Base-by-base conservation (phyloP, 768 basidiomycete species). In the Rhodocollybia butyracea region DNA sequence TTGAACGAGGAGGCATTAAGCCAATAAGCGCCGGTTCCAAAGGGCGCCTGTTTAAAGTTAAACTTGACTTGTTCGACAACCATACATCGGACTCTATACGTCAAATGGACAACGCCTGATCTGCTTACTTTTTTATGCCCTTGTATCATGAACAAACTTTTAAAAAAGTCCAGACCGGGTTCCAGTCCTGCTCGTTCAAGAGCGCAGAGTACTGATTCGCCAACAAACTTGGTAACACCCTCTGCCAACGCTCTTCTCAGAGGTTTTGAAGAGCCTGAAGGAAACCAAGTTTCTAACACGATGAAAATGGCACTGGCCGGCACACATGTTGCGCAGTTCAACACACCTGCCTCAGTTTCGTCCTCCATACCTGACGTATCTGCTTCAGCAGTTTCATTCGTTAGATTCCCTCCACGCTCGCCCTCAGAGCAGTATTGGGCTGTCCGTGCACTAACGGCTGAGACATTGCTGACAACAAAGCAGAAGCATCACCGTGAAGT, bases 341-440 rank as follows among this genome's bases (percentile, higher is more conserved):
- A 15, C 31, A 11, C 13, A 30, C 29, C 19, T 15, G 6, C 51
- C 19, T 6, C 24, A 24, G 19, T 3, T 5, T 4, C 36, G 10
- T 24, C 15, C 6, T n/a, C 38, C n/a, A 29, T 15, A 12, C 10
- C 31, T 32, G 8, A 38, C 41, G 26, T 17, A 12, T 21, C 6
- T n/a, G 15, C 27, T 19, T 53, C 39, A 10, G 19, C 27, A 13
- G 27, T 36, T 12, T 22, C 21, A 21, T 17, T 10, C 31, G 21
- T 27, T 19, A 12, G 24, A 21, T 39, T 43, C 15, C n/a, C 19
- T 24, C 48, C 48, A 10, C 48, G 39, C 19, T 66, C 52, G 15
- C 27, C 22, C 13, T 63, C 64, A 1, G 84, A 84, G 60, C 82
- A 80, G 57, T 86, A 87, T 62, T 89, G 88, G 88, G 83, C 83